Evolutionary conservation across 441 rosid genomes (phyloP).

Genomic region (Populus hybrid): DNA sequence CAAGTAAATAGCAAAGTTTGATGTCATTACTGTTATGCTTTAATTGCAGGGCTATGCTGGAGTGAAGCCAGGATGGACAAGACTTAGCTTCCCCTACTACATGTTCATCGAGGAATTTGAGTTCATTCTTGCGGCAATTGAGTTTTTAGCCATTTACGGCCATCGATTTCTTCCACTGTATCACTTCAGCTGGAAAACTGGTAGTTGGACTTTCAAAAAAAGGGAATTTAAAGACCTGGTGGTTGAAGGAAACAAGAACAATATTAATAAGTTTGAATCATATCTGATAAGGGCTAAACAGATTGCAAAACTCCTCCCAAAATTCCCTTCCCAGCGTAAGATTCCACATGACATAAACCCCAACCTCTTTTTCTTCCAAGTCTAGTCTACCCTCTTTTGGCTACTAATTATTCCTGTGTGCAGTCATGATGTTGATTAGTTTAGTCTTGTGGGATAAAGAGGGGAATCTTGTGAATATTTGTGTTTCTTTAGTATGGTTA

Average conservation of each 20-base stretch:
- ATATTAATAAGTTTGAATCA: constrained; percentile 10
- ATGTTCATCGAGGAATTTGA: constrained; percentile 49
- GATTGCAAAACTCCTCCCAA: constrained; percentile 43
- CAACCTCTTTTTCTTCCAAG: constrained; percentile 31
- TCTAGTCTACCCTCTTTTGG: constrained; percentile 16
- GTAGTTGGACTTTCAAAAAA: constrained; percentile 40
- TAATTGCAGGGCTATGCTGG: constrained; percentile 41
- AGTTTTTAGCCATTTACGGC: constrained; percentile 45
- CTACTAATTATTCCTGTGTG: background rate
- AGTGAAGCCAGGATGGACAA: constrained; percentile 61
- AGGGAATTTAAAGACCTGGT: background rate
- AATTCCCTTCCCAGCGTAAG: constrained; percentile 34
- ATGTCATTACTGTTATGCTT: background rate
- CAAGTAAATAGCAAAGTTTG: background rate
- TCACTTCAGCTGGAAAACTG: constrained; percentile 35
- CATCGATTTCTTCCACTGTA: constrained; percentile 52
- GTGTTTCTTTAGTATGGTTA: too few relatives aligned
- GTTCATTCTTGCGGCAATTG: constrained; percentile 44
- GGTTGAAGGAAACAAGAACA: background rate
- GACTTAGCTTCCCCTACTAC: constrained; percentile 69
- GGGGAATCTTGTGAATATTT: too few relatives aligned
- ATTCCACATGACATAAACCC: constrained; percentile 28
- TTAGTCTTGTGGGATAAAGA: too few relatives aligned
- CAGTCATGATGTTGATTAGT: too few relatives aligned
- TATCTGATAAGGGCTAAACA: constrained; percentile 39